A percentile compares a stretch with the other conserved stretches of the same genome.
Conservation (phyloP, 2,329 filamentous ascomycete genomes). For the Ophiostoma sp. region DNA sequence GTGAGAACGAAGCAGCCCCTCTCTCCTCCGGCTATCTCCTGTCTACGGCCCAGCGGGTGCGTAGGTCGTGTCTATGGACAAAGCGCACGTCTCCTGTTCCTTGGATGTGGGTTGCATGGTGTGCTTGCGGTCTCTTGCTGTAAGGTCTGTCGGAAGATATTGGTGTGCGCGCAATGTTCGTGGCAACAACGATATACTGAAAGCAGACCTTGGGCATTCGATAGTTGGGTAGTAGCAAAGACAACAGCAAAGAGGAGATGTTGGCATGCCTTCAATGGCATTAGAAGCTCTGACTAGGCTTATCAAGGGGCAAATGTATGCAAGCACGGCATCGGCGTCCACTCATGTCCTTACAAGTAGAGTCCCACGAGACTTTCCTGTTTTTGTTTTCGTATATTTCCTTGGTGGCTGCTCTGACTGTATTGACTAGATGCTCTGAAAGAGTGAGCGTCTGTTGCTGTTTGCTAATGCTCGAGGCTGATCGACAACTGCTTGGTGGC, state of each 20-base stretch:
- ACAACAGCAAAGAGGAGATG: no score
- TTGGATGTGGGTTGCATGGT: background rate
- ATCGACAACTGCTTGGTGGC: background rate
- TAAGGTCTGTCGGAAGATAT: no score
- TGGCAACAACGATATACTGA: no score
- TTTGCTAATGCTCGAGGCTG: background rate
- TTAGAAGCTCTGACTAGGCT: background rate
- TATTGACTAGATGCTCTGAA: background rate
- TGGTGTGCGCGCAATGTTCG: no score
- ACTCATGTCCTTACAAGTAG: background rate
- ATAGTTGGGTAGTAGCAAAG: no score
- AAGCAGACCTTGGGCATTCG: no score
- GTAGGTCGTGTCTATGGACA: background rate
- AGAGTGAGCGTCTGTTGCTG: background rate
- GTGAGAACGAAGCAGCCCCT: no score
- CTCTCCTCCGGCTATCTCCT: background rate
- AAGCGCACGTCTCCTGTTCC: background rate
- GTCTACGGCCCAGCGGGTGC: background rate
- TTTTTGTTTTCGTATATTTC: background rate
- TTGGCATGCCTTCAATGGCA: background rate
- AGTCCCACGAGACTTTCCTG: slow-evolving; percentile 1
- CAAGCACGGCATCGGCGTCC: background rate
- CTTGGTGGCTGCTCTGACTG: background rate
- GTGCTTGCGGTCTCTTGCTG: no score
- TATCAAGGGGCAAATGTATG: background rate